phyloP scores from a whole-genome alignment of 176 grass and related monocot genomes.

The Oryza brachyantha region DNA sequence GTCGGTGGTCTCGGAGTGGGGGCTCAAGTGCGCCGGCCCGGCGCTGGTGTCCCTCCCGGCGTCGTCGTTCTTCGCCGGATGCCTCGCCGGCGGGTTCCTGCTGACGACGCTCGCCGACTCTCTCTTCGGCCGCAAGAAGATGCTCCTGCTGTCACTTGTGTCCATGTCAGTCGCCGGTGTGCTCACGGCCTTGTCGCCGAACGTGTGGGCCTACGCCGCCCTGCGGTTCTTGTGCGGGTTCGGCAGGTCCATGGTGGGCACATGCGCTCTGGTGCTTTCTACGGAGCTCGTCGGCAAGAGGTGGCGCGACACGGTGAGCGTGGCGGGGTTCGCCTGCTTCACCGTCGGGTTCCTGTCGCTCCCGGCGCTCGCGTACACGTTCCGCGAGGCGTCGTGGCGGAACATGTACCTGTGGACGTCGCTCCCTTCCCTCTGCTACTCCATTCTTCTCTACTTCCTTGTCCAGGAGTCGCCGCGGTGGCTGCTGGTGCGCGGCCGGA shows the following conservation, averaged over 20 bases:
- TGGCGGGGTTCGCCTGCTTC: constrained; percentile 70
- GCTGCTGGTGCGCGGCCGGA: constrained; percentile 79
- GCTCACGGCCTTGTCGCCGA: constrained; percentile 59
- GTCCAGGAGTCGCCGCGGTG: constrained; percentile 85
- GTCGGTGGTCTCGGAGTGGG: constrained; percentile 77
- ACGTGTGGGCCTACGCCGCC: constrained; percentile 76
- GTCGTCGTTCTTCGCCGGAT: constrained; percentile 78
- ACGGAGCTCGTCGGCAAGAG: constrained; percentile 76
- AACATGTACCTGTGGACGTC: constrained; percentile 74
- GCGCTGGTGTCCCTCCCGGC: constrained; percentile 69
- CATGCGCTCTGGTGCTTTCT: constrained; percentile 68
- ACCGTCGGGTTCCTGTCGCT: constrained; percentile 81
- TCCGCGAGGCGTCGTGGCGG: constrained; percentile 61
- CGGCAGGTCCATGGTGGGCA: constrained; percentile 60
- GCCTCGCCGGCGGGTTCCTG: constrained; percentile 71
- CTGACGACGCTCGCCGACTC: constrained; percentile 83
- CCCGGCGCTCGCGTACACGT: constrained; percentile 64
- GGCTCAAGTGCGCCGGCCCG: constrained; percentile 62
- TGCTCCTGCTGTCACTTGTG: constrained; percentile 53
- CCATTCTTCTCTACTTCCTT: constrained; percentile 45
- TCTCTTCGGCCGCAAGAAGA: constrained; percentile 67
- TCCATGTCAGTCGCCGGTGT: constrained; percentile 61
- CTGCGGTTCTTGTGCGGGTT: constrained; percentile 70
- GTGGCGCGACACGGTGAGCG: constrained; percentile 74
- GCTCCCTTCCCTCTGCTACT: constrained; percentile 57